phyloP scores from a whole-genome alignment of 805 yeast species.

The Schwanniomyces occidentalis region DNA sequence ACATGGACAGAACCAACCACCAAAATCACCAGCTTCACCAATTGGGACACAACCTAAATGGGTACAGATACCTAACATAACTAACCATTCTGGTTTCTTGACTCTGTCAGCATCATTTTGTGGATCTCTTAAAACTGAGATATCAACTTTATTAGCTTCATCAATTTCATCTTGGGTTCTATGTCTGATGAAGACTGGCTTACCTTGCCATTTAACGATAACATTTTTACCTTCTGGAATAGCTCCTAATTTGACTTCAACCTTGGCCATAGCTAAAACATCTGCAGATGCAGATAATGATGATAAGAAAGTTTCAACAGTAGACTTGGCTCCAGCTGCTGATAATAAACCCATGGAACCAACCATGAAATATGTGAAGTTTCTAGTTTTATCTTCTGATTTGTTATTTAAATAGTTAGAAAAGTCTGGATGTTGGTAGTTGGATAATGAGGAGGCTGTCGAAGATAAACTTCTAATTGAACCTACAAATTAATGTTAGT shows the following conservation, averaged over 20 bases:
- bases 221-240: conserved; percentile 98
- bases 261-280: conserved; percentile 98
- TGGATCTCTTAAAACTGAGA: conserved; percentile 86
- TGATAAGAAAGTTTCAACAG: conserved; percentile 88
- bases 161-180: conserved; percentile 90
- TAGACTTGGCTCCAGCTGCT: conserved; percentile 94
- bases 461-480: conserved; percentile 53
- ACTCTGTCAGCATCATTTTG: conserved; percentile 92
- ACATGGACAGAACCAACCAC: conserved; percentile 99
- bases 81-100: conserved; percentile 95
- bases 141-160: conserved; percentile 87
- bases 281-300: conserved; percentile 98
- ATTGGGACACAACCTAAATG: conserved; percentile 99
- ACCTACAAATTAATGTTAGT: conserved; percentile 24
- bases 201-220: conserved; percentile 99
- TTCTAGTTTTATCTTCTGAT: conserved; percentile 68
- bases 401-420: conserved; percentile 76
- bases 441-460: conserved; percentile 59
- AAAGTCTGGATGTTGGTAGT: conserved; percentile 91
- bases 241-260: conserved; percentile 89
- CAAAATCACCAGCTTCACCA: conserved; percentile 99
- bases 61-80: conserved; percentile 99
- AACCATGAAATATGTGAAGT: conserved; percentile 94
- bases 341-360: conserved; percentile 90
- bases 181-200: conserved; percentile 99